These are phyloP conservation scores for Dicorynia guianensis DNA, from an alignment of 306 rosid species.

Conservation along the genomic window DNA sequence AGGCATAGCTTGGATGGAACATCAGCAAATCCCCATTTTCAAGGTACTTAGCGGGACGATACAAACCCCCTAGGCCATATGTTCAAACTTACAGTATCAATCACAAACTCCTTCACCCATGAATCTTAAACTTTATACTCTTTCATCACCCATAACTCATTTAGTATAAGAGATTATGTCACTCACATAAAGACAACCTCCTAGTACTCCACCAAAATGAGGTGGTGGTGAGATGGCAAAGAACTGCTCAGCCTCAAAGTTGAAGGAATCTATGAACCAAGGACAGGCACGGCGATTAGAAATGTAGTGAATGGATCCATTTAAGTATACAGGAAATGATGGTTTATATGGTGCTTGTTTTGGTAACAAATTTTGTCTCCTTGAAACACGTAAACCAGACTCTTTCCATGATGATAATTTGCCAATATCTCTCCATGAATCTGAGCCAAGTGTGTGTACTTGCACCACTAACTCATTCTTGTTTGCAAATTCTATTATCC, in stretches of 20 bases:
- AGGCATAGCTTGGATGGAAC: conserved; percentile 20
- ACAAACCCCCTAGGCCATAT: conserved; percentile 27
- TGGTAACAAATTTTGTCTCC: background rate
- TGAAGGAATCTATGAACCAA: background rate
- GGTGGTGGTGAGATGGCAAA: background rate
- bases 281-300: background rate
- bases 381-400: background rate
- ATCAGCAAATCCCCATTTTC: conserved; percentile 19
- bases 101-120: background rate
- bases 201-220: background rate
- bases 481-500: background rate
- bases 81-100: background rate
- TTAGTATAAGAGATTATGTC: background rate
- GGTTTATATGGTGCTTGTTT: background rate
- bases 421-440: background rate
- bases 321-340: background rate
- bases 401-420: background rate
- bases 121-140: background rate
- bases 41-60: conserved; percentile 14
- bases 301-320: background rate
- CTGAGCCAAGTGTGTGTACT: background rate
- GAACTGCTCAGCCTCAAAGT: background rate
- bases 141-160: background rate
- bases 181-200: background rate
- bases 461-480: background rate